Evolutionary conservation across 2,329 filamentous ascomycete genomes (phyloP).

Genomic region (Calonectria ilicicola): DNA sequence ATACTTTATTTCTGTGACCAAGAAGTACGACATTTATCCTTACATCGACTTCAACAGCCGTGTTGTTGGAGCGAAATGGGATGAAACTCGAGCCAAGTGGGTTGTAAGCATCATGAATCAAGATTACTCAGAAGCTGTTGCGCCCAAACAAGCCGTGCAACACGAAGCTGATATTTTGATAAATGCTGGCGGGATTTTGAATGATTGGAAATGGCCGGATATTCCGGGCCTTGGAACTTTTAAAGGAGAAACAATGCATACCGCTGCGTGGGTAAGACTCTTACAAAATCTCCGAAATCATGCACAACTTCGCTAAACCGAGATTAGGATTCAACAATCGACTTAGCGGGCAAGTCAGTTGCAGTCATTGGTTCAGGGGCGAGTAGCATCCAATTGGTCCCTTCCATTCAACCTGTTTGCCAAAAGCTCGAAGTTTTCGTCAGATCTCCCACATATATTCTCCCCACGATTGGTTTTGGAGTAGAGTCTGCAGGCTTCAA

Average conservation of each 20-base stretch:
- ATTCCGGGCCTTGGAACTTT: constrained; percentile 10
- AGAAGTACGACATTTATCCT: background rate
- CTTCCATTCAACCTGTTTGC: background rate
- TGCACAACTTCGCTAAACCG: too few species aligned
- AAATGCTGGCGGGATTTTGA: constrained; percentile 17
- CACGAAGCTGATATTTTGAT: constrained; percentile 12
- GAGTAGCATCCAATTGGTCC: constrained; percentile 12
- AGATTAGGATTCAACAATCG: background rate
- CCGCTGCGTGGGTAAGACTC: constrained; percentile 18
- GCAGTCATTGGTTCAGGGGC: constrained; percentile 15
- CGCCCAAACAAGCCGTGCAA: too few species aligned
- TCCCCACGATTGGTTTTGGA: constrained; percentile 13
- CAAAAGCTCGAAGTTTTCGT: constrained; percentile 5
- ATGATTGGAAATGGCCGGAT: constrained; percentile 24
- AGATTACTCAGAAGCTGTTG: too few species aligned
- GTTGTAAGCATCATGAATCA: too few species aligned
- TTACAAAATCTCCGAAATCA: too few species aligned
- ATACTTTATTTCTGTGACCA: constrained; percentile 18
- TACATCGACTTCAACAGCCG: background rate
- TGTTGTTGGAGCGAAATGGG: background rate
- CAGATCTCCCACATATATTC: constrained; percentile 10
- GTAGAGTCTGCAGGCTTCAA: constrained; percentile 5
- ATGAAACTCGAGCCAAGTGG: background rate
- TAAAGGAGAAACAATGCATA: constrained; percentile 7
- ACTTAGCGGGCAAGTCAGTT: background rate